Percentiles rank a stretch among this genome's conserved stretches.
Conservation (phyloP, 192 early-diverging fungal species). For the Umbelopsis sp. region DNA sequence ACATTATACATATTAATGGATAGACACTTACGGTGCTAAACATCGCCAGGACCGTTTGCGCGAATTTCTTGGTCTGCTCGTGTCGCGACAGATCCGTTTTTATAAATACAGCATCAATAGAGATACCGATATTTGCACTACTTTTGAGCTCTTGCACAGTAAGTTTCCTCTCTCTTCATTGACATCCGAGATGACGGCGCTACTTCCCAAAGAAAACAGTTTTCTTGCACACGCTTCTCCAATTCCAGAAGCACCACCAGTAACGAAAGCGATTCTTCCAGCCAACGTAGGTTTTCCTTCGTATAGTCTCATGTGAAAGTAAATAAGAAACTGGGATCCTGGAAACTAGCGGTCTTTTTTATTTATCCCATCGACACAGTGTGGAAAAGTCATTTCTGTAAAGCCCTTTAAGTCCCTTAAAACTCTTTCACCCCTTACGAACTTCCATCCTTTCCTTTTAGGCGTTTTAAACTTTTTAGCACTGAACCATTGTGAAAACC, state of each 20-base stretch:
- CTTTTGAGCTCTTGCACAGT: neutral
- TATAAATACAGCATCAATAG: neutral
- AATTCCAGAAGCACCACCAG: conserved; percentile 11
- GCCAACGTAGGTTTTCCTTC: neutral
- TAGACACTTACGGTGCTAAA: neutral
- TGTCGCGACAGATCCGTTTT: neutral
- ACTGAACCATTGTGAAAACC: no score
- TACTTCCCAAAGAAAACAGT: neutral
- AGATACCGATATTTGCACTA: neutral
- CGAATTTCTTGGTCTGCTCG: neutral
- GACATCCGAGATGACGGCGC: conserved; percentile 2
- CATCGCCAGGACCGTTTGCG: neutral
- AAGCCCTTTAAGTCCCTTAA: no score
- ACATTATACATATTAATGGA: neutral
- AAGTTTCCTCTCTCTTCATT: neutral
- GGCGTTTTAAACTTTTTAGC: no score
- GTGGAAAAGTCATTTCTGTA: no score
- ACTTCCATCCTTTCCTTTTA: no score
- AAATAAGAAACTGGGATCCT: no score
- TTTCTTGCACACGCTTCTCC: conserved; percentile 15
- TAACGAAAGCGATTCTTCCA: neutral
- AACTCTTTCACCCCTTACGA: no score
- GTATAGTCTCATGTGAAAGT: neutral
- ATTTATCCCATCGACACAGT: no score
- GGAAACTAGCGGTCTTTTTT: no score